Evolutionary conservation across 1,139 yeast species (phyloP), one percentile per base, ranked within the genome.

Genomic region (Debaryomyces nepalensis): DNA sequence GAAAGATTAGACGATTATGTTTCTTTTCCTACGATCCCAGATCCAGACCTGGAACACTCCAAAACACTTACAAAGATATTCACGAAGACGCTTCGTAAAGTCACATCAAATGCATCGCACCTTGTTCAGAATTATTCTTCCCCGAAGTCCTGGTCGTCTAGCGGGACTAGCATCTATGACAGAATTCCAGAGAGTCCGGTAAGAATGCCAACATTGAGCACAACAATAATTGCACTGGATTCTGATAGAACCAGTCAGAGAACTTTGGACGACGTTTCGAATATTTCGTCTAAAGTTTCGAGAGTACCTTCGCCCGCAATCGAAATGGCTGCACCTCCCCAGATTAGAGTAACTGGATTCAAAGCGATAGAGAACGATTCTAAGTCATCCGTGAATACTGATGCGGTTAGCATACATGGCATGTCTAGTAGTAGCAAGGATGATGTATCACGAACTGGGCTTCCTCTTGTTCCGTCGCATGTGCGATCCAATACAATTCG

Each of bases 1-100:
- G 33, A 15, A 8, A 11, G n/a, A 11, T 31, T 39, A 3, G 59
- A 60, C 7, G 77, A 72, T 50, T 73, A 63, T 48, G 66, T 66
- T 19, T 73, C 77, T 30, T 73, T 73, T 45, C 79, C 79, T 9
- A 66, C 70, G 5, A 55, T 73, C 8, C 75, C 77, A 4, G 77
- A 73, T 50, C 77, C 78, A 1, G 73, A 72, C 44, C 55, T 59
- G 27, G 68, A 66, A 19, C 57, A 57, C 29, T 47, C 62, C 37
- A 61, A 58, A 47, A 64, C 67, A 7, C 57, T 70, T 7, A 56
- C 67, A 5, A 60, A 64, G 8, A 58, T 73, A 27, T 56, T 73
- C 48, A 57, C 75, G 30, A 66, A 63, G 37, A 73, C 79, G 1
- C 52, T 73, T n/a, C 58, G 76, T 26, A 64, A 73, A 43, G 78